Evolutionary conservation across 768 basidiomycete genomes (phyloP).

Genomic region (Antrodiella citrinella): DNA sequence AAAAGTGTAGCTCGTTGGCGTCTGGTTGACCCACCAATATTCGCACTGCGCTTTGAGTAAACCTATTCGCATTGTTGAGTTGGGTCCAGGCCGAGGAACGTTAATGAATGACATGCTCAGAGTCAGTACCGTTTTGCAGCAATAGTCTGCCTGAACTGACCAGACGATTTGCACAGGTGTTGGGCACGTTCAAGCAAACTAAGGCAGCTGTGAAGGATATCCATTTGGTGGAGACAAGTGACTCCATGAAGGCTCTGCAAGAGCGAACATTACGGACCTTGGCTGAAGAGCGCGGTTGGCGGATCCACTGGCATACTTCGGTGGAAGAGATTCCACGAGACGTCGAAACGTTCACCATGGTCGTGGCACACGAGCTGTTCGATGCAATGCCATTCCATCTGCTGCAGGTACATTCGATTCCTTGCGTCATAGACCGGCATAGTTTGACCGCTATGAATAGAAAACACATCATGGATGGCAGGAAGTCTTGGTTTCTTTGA

Average conservation of each 20-base stretch:
- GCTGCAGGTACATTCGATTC: conserved; percentile 51
- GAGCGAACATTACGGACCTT: conserved; percentile 35
- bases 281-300: conserved; percentile 23
- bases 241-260: conserved; percentile 58
- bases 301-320: conserved; percentile 64
- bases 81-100: conserved; percentile 92
- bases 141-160: neutral
- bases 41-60: conserved; percentile 37
- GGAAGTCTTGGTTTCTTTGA: conserved; percentile 65
- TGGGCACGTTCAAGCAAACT: conserved; percentile 37
- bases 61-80: conserved; percentile 70
- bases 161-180: conserved; percentile 35
- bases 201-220: conserved; percentile 35
- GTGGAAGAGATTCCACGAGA: conserved; percentile 56
- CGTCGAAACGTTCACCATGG: conserved; percentile 59
- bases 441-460: conserved; percentile 27
- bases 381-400: conserved; percentile 92
- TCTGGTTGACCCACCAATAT: conserved; percentile 85
- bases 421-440: neutral
- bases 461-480: conserved; percentile 77
- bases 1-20: conserved; percentile 60
- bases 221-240: conserved; percentile 78
- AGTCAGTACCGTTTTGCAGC: conserved; percentile 34
- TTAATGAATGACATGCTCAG: conserved; percentile 84
- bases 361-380: conserved; percentile 96